These are phyloP conservation scores for Arctium minus DNA, from an alignment of 129 eudicot genomes.

Conservation along the genomic window DNA sequence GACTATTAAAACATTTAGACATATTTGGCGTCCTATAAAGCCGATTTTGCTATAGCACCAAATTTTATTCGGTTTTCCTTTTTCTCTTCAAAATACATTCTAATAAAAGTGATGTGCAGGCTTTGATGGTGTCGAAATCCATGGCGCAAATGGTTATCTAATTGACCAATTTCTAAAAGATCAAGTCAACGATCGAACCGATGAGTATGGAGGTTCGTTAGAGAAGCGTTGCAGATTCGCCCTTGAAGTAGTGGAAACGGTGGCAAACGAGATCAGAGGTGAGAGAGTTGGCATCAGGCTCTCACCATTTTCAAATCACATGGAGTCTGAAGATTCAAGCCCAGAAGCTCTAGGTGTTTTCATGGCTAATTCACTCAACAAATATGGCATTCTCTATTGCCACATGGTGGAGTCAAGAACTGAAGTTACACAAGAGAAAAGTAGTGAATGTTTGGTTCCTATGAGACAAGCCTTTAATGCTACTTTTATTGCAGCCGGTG, in stretches of 20 bases:
- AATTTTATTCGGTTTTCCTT: neutral
- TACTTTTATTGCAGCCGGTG: constrained; percentile 33
- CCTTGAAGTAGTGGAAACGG: constrained; percentile 15
- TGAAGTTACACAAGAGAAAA: constrained; percentile 1
- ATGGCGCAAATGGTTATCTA: constrained; percentile 39
- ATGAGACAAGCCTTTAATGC: constrained; percentile 29
- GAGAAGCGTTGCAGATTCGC: constrained; percentile 41
- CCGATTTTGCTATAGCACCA: neutral
- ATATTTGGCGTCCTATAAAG: too few species aligned
- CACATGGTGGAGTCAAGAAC: constrained; percentile 31
- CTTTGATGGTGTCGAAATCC: constrained; percentile 47
- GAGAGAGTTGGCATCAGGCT: constrained; percentile 36
- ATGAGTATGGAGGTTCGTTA: constrained; percentile 36
- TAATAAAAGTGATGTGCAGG: constrained; percentile 15
- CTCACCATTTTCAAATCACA: constrained; percentile 25
- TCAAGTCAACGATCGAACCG: constrained; percentile 35
- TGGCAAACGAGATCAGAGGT: constrained; percentile 30
- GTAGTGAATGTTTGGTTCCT: constrained; percentile 1
- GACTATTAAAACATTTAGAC: too few species aligned
- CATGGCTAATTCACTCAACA: constrained; percentile 33
- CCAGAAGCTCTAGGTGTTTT: constrained; percentile 35
- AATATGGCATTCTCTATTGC: constrained; percentile 23
- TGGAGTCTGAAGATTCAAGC: constrained; percentile 33
- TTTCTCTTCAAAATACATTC: neutral
- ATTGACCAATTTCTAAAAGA: constrained; percentile 41